Evolutionary conservation across 495 filamentous ascomycete genomes (phyloP), one percentile per base, ranked within the genome.

Genomic region (Viridothelium virens): DNA sequence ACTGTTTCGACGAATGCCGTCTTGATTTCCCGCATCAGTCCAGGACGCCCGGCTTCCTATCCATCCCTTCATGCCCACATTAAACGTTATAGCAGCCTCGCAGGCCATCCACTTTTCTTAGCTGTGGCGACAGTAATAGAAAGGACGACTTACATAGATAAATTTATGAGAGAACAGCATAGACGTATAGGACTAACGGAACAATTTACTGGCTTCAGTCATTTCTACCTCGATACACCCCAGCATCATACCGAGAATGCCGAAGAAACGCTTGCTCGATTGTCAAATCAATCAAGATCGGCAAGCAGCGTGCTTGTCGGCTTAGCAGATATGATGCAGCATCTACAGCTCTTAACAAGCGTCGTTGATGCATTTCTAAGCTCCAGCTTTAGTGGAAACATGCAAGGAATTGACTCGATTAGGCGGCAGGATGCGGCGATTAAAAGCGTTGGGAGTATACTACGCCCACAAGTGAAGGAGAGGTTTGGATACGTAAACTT

Each of bases 221-320:
- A 59, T 59, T 59, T 59, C 53, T 36, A 59, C 31, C 33, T 59
- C 18, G 25, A 59, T 36, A 36, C 53, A 7, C 18, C 53, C 53
- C 18, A 36, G 14, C 31, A 33, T 34, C 53, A 59, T 7, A 36
- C 31, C 53, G 25, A 59, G 31, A 59, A 34, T 59, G 14, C 31
- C 14, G 53, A 59, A 59, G 53, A 59, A 59, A 36, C 18, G 14
- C 53, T 59, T 36, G 14, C 5, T 59, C 53, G 31, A 59, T 36
- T 59, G 5, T 59, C 53, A 36, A 14, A 59, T 14, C 53, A 34
- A 18, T 59, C 53, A 59, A 33, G 53, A 36, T 59, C 53, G 31
- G 53, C 53, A 36, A 59, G 53, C 53, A 59, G 53, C 53, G 53
- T 59, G 53, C 53, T 59, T 59, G 53, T 59, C 31, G 53, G 53